phyloP scores from a whole-genome alignment of 2,329 filamentous ascomycete genomes.

The Pestalotiopsis sp. region DNA sequence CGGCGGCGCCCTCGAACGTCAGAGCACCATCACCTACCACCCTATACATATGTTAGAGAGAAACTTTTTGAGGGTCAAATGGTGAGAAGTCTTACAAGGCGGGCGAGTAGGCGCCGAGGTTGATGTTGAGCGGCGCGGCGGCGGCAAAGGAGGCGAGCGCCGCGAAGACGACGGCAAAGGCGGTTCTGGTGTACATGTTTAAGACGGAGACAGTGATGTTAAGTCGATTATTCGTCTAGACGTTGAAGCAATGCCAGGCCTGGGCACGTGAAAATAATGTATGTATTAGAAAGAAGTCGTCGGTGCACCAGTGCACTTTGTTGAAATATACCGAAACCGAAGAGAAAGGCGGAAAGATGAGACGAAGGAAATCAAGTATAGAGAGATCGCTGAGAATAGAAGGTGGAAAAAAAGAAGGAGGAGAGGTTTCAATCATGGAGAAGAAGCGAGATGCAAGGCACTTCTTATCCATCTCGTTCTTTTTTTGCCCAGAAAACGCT shows the following conservation, averaged over 20 bases:
- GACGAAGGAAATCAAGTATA: slow-evolving; percentile 17
- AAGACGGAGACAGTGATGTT: background rate
- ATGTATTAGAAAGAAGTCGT: slow-evolving; percentile 13
- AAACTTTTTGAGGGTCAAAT: background rate
- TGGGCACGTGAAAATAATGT: slow-evolving; percentile 1
- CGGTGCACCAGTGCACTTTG: slow-evolving; percentile 29
- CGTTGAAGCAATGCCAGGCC: slow-evolving; percentile 14
- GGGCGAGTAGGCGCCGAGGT: slow-evolving; percentile 38
- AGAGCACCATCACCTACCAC: slow-evolving; percentile 48
- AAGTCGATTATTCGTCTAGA: background rate
- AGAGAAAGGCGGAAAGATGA: slow-evolving; percentile 14
- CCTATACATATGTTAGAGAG: background rate
- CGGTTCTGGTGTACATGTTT: slow-evolving; percentile 27
- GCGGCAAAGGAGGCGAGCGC: slow-evolving; percentile 29
- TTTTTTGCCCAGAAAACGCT: slow-evolving; percentile 10
- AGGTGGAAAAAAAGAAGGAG: slow-evolving; percentile 14
- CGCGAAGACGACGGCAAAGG: slow-evolving; percentile 31
- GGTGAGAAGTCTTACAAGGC: slow-evolving; percentile 22
- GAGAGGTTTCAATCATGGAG: background rate
- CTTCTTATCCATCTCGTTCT: slow-evolving; percentile 1
- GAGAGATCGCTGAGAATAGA: slow-evolving; percentile 15
- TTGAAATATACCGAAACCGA: slow-evolving; percentile 1
- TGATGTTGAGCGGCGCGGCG: slow-evolving; percentile 37
- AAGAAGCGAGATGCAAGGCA: background rate
- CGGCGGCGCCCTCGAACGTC: slow-evolving; percentile 37